Conservation (phyloP, 768 basidiomycete genomes). For the Inosperma sp. region DNA sequence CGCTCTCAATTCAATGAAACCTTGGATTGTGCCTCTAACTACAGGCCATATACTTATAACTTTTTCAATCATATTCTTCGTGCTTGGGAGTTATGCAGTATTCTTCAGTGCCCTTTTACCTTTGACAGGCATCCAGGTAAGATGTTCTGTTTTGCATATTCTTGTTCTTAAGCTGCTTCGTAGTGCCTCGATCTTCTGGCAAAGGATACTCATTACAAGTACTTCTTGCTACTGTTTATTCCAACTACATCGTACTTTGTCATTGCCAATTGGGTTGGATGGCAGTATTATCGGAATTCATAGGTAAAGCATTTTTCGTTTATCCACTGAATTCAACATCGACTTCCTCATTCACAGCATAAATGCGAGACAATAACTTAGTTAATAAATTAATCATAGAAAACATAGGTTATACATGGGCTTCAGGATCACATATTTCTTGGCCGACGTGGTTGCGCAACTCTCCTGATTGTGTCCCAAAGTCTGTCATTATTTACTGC, state of each 20-base stretch:
- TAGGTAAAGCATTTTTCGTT: constrained; percentile 27
- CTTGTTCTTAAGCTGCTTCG: neutral
- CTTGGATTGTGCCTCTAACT: neutral
- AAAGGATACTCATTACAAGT: constrained; percentile 85
- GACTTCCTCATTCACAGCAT: constrained; percentile 8
- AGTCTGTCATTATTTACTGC: constrained; percentile 17
- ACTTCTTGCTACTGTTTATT: constrained; percentile 71
- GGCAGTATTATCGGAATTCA: constrained; percentile 95
- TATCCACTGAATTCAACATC: neutral
- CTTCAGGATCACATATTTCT: constrained; percentile 21
- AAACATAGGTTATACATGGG: neutral
- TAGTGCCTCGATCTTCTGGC: constrained; percentile 65
- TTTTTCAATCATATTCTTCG: constrained; percentile 49
- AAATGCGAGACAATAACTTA: constrained; percentile 9
- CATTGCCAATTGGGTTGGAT: constrained; percentile 98
- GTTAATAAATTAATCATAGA: constrained; percentile 9
- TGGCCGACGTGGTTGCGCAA: constrained; percentile 14
- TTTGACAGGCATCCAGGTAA: constrained; percentile 45
- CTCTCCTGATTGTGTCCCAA: constrained; percentile 22
- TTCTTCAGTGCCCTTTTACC: constrained; percentile 65
- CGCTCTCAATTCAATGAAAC: constrained; percentile 13
- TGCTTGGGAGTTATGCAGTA: constrained; percentile 55
- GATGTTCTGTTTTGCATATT: constrained; percentile 21
- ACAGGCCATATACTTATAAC: constrained; percentile 47
- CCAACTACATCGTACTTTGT: constrained; percentile 85